These are phyloP conservation scores for Alternaria sp. DNA, from an alignment of 2,329 filamentous ascomycete genomes.

Conservation along the genomic window DNA sequence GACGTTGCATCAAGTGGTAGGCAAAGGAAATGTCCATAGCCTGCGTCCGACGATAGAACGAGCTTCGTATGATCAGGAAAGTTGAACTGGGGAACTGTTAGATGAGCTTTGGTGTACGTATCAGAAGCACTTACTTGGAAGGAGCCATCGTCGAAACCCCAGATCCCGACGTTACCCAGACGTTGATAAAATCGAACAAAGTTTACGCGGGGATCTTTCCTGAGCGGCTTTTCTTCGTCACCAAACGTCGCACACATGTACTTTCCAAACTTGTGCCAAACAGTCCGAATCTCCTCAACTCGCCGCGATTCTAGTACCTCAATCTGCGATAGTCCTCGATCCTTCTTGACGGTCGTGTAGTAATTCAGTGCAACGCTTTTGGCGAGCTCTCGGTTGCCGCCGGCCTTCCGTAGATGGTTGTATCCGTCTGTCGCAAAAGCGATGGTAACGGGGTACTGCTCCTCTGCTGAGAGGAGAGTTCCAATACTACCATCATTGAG, in stretches of 20 bases:
- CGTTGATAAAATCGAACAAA: conserved; percentile 84
- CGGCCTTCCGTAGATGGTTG: conserved; percentile 73
- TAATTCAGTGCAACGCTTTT: conserved; percentile 68
- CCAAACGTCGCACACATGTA: conserved; percentile 67
- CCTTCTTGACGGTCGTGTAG: conserved; percentile 73
- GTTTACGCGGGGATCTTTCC: conserved; percentile 55
- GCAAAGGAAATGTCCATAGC: conserved; percentile 80
- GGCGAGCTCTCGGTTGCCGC: conserved; percentile 62
- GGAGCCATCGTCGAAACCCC: conserved; percentile 82
- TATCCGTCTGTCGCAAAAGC: conserved; percentile 77
- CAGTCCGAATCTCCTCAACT: conserved; percentile 66
- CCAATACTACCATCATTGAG: conserved; percentile 83
- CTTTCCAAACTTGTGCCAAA: conserved; percentile 74
- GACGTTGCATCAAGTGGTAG: conserved; percentile 75
- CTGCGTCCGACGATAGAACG: conserved; percentile 77
- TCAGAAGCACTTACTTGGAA: conserved; percentile 67
- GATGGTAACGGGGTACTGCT: conserved; percentile 69
- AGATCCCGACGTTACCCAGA: conserved; percentile 81
- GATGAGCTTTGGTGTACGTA: not conserved
- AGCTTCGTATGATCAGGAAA: conserved; percentile 90
- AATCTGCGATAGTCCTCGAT: conserved; percentile 69
- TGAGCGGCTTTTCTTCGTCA: conserved; percentile 57
- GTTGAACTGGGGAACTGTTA: conserved; percentile 70
- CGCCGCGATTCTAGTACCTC: conserved; percentile 67
- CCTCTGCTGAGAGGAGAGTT: conserved; percentile 64